Conservation (phyloP, 2,329 filamentous ascomycete species). For the Colletotrichum sp. region DNA sequence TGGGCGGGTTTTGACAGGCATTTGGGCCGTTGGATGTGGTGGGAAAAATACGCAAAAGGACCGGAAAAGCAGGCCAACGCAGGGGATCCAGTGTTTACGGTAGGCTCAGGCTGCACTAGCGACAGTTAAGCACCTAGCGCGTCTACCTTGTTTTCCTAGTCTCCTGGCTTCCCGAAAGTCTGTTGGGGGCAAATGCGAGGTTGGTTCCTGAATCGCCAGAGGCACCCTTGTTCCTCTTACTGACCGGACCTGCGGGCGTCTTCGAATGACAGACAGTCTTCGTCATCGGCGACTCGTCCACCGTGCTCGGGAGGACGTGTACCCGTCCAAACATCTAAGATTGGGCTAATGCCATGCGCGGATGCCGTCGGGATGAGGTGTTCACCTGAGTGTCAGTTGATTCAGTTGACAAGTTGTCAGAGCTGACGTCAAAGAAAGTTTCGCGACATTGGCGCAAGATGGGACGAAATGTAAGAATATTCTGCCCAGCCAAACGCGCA, state of each 20-base stretch:
- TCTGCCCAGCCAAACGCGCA: background rate
- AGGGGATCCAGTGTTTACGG: background rate
- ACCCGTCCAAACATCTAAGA: background rate
- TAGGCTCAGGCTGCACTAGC: background rate
- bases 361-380: background rate
- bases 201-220: background rate
- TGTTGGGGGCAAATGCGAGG: background rate
- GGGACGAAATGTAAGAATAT: background rate
- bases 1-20: background rate
- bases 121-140: background rate
- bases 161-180: background rate
- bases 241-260: background rate
- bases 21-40: background rate
- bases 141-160: background rate
- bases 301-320: background rate
- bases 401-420: slow-evolving; percentile 1
- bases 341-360: background rate
- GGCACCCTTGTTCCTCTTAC: background rate
- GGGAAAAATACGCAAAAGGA: background rate
- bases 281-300: background rate
- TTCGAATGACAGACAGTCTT: background rate
- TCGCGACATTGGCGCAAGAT: background rate
- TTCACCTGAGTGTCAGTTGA: background rate
- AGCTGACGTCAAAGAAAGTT: background rate
- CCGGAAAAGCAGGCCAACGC: background rate